These are phyloP conservation scores for Maudiozyma saulgeensis DNA, from an alignment of 805 yeast species.

Conservation along the genomic window DNA sequence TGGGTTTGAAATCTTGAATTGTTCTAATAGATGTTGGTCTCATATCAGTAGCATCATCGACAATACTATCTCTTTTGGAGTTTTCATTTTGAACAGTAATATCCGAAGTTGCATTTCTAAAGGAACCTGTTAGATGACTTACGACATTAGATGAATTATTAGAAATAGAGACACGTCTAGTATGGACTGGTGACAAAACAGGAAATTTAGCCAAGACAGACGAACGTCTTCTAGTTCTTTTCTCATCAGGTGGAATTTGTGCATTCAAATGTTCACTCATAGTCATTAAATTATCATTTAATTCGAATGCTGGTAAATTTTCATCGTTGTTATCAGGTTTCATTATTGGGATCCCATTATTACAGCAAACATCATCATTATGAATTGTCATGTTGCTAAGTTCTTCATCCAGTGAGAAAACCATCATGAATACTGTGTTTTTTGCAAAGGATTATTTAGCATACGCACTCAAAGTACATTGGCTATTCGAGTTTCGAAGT, in stretches of 20 bases:
- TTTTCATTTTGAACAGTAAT: not conserved
- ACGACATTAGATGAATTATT: not conserved
- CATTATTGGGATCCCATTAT: not conserved
- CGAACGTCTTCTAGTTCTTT: constrained; percentile 21
- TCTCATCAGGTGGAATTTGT: not conserved
- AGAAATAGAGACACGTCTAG: constrained; percentile 17
- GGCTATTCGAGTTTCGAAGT: no score
- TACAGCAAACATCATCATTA: not conserved
- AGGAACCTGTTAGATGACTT: not conserved
- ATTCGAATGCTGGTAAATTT: not conserved
- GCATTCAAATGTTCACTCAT: not conserved
- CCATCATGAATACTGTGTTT: constrained; percentile 8
- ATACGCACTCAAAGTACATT: no score
- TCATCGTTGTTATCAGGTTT: not conserved
- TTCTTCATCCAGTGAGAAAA: constrained; percentile 21
- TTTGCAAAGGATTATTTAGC: not conserved
- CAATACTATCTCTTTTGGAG: no score
- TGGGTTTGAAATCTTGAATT: constrained; percentile 54
- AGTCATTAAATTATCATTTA: not conserved
- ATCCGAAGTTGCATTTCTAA: not conserved
- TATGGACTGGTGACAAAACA: constrained; percentile 21
- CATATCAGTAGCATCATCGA: no score
- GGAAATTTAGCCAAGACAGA: constrained; percentile 24
- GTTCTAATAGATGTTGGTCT: constrained; percentile 9
- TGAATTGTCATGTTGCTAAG: constrained; percentile 2